A percentile compares a stretch with the other conserved stretches of the same genome.
Conservation (phyloP, 2,329 filamentous ascomycete genomes). For the Escovopsis sp. region DNA sequence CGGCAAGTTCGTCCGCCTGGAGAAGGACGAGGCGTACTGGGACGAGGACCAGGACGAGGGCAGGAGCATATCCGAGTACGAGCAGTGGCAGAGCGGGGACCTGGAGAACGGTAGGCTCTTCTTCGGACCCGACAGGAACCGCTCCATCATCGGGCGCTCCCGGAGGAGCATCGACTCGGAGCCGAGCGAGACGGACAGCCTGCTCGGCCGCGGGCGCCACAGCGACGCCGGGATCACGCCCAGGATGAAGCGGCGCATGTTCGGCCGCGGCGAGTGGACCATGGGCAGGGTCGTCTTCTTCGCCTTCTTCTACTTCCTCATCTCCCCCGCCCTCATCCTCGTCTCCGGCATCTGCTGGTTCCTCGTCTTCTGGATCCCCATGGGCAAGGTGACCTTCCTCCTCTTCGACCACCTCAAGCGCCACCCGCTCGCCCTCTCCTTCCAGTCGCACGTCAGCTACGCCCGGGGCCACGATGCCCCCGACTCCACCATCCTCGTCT, state of each 20-base stretch:
- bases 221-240: slow-evolving; percentile 29
- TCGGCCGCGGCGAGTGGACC: slow-evolving; percentile 93
- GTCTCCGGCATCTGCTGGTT: slow-evolving; percentile 90
- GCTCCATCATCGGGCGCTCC: slow-evolving; percentile 73
- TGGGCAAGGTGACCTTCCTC: slow-evolving; percentile 88
- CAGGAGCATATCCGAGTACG: slow-evolving; percentile 93
- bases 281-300: slow-evolving; percentile 92
- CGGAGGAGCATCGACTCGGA: slow-evolving; percentile 78
- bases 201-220: slow-evolving; percentile 50
- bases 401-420: slow-evolving; percentile 83
- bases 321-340: slow-evolving; percentile 72
- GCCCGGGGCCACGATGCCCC: slow-evolving; percentile 55
- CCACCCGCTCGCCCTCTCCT: slow-evolving; percentile 82
- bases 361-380: slow-evolving; percentile 92
- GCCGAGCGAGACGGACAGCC: slow-evolving; percentile 72
- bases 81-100: slow-evolving; percentile 97
- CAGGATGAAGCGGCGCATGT: slow-evolving; percentile 63
- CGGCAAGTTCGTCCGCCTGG: slow-evolving; percentile 84
- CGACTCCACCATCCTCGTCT: slow-evolving; percentile 76
- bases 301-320: slow-evolving; percentile 83
- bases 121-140: slow-evolving; percentile 68
- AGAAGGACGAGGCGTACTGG: slow-evolving; percentile 85
- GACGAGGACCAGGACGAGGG: slow-evolving; percentile 94
- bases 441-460: slow-evolving; percentile 71
- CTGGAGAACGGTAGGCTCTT: slow-evolving; percentile 90